A percentile compares a stretch with the other conserved stretches of the same genome.
These are phyloP conservation scores for Thymus mandschuricus DNA, from an alignment of 257 asterid genomes.

Conservation along the genomic window DNA sequence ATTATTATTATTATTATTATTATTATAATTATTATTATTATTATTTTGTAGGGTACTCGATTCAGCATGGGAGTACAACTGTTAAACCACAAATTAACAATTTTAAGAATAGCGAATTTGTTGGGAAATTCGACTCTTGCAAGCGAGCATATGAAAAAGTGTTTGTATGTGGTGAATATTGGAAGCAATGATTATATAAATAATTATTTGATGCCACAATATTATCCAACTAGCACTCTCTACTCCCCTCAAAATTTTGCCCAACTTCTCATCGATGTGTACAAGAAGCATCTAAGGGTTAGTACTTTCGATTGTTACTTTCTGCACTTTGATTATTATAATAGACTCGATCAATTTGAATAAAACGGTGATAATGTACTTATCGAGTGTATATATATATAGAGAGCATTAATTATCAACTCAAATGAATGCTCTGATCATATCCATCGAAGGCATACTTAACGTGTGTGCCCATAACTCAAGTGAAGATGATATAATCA, in stretches of 20 bases:
- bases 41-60: conserved; percentile 35
- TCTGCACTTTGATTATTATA: too few species aligned
- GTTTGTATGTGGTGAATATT: conserved; percentile 46
- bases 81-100: conserved; percentile 30
- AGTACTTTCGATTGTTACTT: neutral
- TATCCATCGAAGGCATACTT: too few species aligned
- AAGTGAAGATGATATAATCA: too few species aligned
- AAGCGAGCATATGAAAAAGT: conserved; percentile 36
- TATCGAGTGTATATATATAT: too few species aligned
- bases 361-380: too few species aligned
- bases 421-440: too few species aligned
- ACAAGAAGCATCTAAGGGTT: conserved; percentile 45
- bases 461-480: too few species aligned
- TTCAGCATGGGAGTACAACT: conserved; percentile 35
- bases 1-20: too few species aligned
- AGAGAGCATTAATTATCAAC: too few species aligned
- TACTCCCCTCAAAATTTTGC: conserved; percentile 50
- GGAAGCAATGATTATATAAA: conserved; percentile 69
- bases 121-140: conserved; percentile 20
- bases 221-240: conserved; percentile 35
- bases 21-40: too few species aligned
- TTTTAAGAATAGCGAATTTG: neutral
- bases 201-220: conserved; percentile 53
- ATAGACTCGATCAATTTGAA: too few species aligned
- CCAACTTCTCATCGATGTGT: conserved; percentile 43